Evolutionary conservation across 2,329 filamentous ascomycete species (phyloP), one percentile per base, ranked within the genome.

Genomic region (Emericellopsis cladophorae): DNA sequence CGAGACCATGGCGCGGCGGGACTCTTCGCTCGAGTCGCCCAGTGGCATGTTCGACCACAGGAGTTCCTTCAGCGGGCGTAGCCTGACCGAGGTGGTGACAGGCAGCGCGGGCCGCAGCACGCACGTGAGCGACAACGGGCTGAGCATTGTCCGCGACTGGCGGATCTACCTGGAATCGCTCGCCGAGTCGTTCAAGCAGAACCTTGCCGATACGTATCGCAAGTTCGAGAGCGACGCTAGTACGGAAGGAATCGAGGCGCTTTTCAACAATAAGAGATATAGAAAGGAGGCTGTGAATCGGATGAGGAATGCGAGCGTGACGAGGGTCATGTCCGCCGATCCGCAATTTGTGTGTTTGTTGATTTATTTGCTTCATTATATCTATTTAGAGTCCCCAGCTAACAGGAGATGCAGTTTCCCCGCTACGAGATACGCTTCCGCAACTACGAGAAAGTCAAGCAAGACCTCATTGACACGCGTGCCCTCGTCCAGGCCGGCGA

Each of bases 341-440:
- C 59, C 60, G 5, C 59, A 65, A 43, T 68, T 66, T 46, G 61
- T 64, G 60, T 51, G 9, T 39, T 2, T n/a, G 23, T 35, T 11
- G 11, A 12, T 31, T 11, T n/a, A 12, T 31, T 11, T n/a, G 31
- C 5, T 6, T 7, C 22, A 15, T 35, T 9, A 24, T 23, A 7
- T 22, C 6, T 9, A 11, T n/a, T 37, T 40, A 16, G 14, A 7
- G 10, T 7, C 18, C 12, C 12, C 12, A 12, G 29, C 49, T 51
- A 36, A 51, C 44, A 32, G 14, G 42, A 4, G 22, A 8, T 11
- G 2, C 42, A 64, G 55, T 63, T 69, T 50, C 58, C 60, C 35
- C 44, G 60, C 49, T 71, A 68, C 42, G 66, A 67, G 44, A 62
- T 68, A 34, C 61, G 67, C 1, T 70, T 70, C 37, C 55, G 62